These are phyloP conservation scores for Telfairia occidentalis DNA, from an alignment of 331 rosid species.

Conservation along the genomic window DNA sequence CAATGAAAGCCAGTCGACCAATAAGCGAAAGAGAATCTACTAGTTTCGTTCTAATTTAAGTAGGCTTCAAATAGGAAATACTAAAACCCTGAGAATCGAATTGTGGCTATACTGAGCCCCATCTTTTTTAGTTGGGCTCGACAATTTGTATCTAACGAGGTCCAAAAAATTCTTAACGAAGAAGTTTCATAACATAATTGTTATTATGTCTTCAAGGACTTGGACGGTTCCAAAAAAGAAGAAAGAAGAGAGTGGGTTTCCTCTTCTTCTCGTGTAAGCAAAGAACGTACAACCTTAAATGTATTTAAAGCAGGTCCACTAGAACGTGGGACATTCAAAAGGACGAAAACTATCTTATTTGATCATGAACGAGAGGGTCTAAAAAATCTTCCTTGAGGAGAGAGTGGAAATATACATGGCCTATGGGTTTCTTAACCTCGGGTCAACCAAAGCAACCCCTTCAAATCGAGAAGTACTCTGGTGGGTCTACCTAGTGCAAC, in stretches of 20 bases:
- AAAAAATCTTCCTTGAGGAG: neutral
- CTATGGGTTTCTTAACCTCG: too few relatives aligned
- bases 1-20: neutral
- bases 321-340: neutral
- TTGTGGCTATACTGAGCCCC: too few relatives aligned
- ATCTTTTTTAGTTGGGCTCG: too few relatives aligned
- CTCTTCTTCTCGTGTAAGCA: neutral
- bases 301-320: neutral
- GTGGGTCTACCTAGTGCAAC: neutral
- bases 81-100: too few relatives aligned
- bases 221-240: neutral
- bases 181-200: too few relatives aligned
- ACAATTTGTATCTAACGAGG: too few relatives aligned
- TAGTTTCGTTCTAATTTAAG: neutral
- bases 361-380: neutral
- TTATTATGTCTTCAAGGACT: neutral
- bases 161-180: too few relatives aligned
- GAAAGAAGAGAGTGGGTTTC: neutral
- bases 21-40: constrained; percentile 2
- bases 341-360: neutral
- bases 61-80: too few relatives aligned
- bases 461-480: constrained; percentile 12
- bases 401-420: neutral
- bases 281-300: neutral
- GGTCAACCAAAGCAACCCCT: too few relatives aligned